phyloP scores from a whole-genome alignment of 371 early-diverging fungal species.

The Mucor circinelloides region DNA sequence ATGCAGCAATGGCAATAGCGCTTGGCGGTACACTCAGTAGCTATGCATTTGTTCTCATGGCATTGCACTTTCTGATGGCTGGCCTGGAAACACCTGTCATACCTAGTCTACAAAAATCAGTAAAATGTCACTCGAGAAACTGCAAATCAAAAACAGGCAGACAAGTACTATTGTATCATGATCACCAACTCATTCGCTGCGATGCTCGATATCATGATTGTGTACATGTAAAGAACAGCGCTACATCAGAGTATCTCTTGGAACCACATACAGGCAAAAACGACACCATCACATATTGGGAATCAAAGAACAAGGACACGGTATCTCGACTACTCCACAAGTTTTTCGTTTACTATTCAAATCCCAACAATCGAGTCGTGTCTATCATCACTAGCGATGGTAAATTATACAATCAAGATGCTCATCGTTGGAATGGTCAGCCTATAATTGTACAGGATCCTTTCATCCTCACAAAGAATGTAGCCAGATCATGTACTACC shows the following conservation, averaged over 20 bases:
- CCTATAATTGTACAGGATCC: conserved; percentile 26
- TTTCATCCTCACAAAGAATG: conserved; percentile 23
- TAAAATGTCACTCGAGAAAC: background rate
- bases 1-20: background rate
- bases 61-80: conserved; percentile 27
- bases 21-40: conserved; percentile 29
- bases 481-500: conserved; percentile 16
- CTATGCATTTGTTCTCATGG: conserved; percentile 34
- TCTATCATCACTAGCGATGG: conserved; percentile 23
- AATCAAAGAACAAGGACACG: conserved; percentile 45
- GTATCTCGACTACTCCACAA: conserved; percentile 56
- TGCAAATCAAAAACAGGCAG: conserved; percentile 8
- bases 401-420: conserved; percentile 54
- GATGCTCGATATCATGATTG: conserved; percentile 28
- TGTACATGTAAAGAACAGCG: conserved; percentile 1
- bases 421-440: conserved; percentile 20
- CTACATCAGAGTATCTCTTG: background rate
- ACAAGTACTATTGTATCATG: background rate
- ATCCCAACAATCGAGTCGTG: conserved; percentile 40
- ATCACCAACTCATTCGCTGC: background rate
- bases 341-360: conserved; percentile 63
- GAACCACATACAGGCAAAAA: background rate
- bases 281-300: conserved; percentile 25
- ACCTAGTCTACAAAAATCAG: conserved; percentile 23
- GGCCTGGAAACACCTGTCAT: conserved; percentile 11